phyloP scores from a whole-genome alignment of 371 early-diverging fungal species.

The Massospora cicadina region DNA sequence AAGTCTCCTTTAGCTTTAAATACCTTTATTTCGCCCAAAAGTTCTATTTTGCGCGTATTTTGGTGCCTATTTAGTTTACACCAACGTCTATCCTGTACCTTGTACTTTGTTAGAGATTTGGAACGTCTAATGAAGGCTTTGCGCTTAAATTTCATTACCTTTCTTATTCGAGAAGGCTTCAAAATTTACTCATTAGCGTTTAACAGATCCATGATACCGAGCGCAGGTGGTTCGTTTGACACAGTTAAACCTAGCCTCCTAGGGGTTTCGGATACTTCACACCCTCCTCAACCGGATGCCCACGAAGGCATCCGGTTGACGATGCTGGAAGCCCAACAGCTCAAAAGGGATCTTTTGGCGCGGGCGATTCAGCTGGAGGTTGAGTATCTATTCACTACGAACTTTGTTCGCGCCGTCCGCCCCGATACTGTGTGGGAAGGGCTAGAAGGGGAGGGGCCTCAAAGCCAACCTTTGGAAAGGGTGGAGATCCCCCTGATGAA shows the following conservation, averaged over 20 bases:
- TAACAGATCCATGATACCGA: no score
- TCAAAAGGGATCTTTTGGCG: conserved; percentile 7
- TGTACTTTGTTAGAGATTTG: no score
- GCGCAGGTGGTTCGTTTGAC: no score
- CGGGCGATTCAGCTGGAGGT: background rate
- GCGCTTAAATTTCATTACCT: no score
- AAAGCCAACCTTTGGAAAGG: background rate
- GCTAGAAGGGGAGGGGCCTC: background rate
- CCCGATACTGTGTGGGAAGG: background rate
- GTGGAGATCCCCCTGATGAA: background rate
- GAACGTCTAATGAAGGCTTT: no score
- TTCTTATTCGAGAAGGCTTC: no score
- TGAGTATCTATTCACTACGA: conserved; percentile 3
- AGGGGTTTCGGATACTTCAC: background rate
- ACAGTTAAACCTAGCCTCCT: background rate
- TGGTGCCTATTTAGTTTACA: no score
- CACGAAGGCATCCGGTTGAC: background rate
- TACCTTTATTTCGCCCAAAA: no score
- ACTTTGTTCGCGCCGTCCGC: conserved; percentile 3
- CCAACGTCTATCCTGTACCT: no score
- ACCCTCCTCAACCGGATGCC: background rate
- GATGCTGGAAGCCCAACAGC: background rate
- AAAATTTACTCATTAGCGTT: no score
- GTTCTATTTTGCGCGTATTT: no score
- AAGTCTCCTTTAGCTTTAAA: no score